Conservation (phyloP, 1,284 basidiomycete species). For the Salmacisia buchloeana region DNA sequence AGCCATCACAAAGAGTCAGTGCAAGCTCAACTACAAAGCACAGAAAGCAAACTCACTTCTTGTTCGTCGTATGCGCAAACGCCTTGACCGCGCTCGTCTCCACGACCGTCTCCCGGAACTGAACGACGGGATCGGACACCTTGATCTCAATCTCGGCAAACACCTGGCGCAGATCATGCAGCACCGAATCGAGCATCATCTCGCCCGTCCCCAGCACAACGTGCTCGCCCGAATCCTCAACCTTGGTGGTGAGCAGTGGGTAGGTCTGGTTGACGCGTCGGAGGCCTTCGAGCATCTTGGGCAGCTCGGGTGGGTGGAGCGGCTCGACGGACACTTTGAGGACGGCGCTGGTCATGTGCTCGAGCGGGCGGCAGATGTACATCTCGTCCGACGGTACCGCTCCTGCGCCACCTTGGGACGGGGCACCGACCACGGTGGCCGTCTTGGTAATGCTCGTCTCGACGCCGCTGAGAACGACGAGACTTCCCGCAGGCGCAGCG, state of each 20-base stretch:
- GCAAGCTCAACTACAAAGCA: slow-evolving; percentile 15
- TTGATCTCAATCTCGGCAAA: slow-evolving; percentile 99
- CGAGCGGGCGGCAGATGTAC: slow-evolving; percentile 88
- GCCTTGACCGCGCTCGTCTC: slow-evolving; percentile 97
- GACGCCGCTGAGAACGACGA: slow-evolving; percentile 84
- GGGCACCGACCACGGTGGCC: slow-evolving; percentile 63
- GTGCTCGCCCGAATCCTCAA: slow-evolving; percentile 97
- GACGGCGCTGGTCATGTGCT: slow-evolving; percentile 94
- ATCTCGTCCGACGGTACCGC: slow-evolving; percentile 70
- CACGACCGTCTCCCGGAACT: slow-evolving; percentile 96
- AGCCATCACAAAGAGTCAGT: neutral
- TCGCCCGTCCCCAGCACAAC: slow-evolving; percentile 95
- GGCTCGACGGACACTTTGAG: slow-evolving; percentile 98
- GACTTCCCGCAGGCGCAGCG: slow-evolving; percentile 82
- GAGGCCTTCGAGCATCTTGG: slow-evolving; percentile 95
- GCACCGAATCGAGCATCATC: slow-evolving; percentile 89
- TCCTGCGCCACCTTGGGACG: slow-evolving; percentile 18
- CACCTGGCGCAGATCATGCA: slow-evolving; percentile 87
- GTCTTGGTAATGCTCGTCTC: slow-evolving; percentile 92
- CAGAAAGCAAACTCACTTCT: slow-evolving; percentile 64
- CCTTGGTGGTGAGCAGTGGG: slow-evolving; percentile 86
- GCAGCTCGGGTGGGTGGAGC: slow-evolving; percentile 90
- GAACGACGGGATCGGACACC: slow-evolving; percentile 95
- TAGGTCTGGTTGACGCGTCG: slow-evolving; percentile 97
- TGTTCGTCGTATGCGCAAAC: slow-evolving; percentile 97